Base-by-base conservation (phyloP, 768 basidiomycete genomes). In the Artomyces pyxidatus region DNA sequence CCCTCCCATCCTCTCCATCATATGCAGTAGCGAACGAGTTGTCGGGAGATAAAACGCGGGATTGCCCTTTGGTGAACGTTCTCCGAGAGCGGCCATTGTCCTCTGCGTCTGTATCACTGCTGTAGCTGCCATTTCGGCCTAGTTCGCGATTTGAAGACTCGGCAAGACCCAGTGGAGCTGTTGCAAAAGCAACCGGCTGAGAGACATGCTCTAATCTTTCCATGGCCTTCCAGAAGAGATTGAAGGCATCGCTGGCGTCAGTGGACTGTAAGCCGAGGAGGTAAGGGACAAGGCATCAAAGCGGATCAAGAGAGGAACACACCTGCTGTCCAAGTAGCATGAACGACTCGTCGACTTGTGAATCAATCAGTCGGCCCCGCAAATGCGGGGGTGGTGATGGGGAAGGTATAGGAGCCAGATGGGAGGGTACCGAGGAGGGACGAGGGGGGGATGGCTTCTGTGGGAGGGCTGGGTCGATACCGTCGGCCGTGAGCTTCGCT, bases 121-220 rank as follows among this genome's bases (percentile, higher is more conserved):
- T 77, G 16, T 74, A 68, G 60, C 72, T 77, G 4, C 69, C 72
- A 42, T 84, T 77, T 48, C 75, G 69, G 7, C 65, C 70, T 26
- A 61, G 55, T 8, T 55, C 57, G 49, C 61, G 61, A 32, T 52
- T 55, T 25, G 53, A 37, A 3, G 64, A 57, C 42, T 72, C 72
- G 8, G 67, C 64, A 39, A 69, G 66, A 37, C 76, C 77, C 19
- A 91, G 73, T 14, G 90, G 88, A 12, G 83, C 81, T 6, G 85
- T 88, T 4, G 88, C 80, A 59, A 92, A 92, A 14, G 89, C 89
- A 8, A 87, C 80, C 4, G 77, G 77, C 58, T 88, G 86, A 4
- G 86, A 84, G n/a, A 92, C 72, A 58, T 88, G 85, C 58, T 91
- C 87, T 40, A 91, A 65, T 79, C 89, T 83, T 35, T 91, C 87